A percentile compares a stretch with the other conserved stretches of the same genome.
These are phyloP conservation scores for Kwoniella dejecticola DNA, from an alignment of 768 basidiomycete genomes.

Conservation along the genomic window DNA sequence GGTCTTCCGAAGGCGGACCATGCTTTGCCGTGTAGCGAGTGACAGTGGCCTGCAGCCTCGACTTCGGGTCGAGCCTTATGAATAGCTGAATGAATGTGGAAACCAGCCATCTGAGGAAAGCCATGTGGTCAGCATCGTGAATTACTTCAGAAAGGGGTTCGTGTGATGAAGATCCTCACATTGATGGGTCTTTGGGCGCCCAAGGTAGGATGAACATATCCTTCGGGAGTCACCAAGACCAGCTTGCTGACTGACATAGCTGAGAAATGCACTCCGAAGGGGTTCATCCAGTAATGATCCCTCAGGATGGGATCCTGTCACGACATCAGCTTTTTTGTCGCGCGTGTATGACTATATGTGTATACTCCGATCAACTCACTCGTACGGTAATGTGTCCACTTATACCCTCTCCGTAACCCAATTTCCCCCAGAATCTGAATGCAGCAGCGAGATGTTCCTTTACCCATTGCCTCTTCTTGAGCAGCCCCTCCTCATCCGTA, in stretches of 20 bases:
- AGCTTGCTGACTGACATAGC: constrained; percentile 60
- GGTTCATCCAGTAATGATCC: constrained; percentile 48
- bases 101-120: constrained; percentile 51
- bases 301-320: constrained; percentile 32
- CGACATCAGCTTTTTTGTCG: too few species aligned
- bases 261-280: constrained; percentile 59
- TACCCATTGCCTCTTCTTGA: constrained; percentile 40
- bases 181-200: constrained; percentile 53
- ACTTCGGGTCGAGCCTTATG: constrained; percentile 45
- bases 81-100: constrained; percentile 60
- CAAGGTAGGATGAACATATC: constrained; percentile 50
- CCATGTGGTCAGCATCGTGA: background rate
- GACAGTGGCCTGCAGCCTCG: constrained; percentile 41
- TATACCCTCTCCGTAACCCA: constrained; percentile 41
- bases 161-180: constrained; percentile 13
- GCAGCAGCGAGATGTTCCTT: constrained; percentile 38
- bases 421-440: constrained; percentile 40
- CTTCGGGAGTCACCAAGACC: constrained; percentile 60
- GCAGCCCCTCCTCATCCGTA: constrained; percentile 27
- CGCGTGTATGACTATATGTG: background rate
- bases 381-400: constrained; percentile 30
- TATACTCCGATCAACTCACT: constrained; percentile 6
- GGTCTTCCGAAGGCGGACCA: constrained; percentile 38
- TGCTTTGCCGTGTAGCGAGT: constrained; percentile 40
- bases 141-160: background rate